These are phyloP conservation scores for Mucor lusitanicus DNA, from an alignment of 371 early-diverging fungal genomes.

Conservation along the genomic window DNA sequence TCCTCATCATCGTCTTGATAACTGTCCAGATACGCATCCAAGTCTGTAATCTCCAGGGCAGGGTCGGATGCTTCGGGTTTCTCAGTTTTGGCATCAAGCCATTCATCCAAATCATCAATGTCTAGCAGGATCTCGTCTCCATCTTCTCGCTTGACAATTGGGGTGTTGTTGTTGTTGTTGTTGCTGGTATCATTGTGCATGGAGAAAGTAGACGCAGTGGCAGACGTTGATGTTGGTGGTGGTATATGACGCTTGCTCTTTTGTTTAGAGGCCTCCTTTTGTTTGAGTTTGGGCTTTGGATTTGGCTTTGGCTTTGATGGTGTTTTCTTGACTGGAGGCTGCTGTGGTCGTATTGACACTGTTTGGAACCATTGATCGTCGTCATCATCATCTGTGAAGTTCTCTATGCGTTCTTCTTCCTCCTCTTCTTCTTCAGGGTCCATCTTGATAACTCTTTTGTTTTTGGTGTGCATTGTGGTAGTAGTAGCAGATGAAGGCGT, in stretches of 20 bases:
- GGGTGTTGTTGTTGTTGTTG: too few relatives aligned
- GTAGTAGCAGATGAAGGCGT: background rate
- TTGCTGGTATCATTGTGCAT: background rate
- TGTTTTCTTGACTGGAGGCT: background rate
- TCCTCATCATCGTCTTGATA: background rate
- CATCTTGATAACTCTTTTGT: background rate
- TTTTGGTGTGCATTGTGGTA: background rate
- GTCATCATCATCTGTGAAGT: background rate
- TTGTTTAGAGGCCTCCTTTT: background rate
- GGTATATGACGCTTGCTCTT: background rate
- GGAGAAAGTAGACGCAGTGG: background rate
- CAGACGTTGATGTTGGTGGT: background rate
- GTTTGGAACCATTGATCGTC: conserved; percentile 27
- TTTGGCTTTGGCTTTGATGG: background rate
- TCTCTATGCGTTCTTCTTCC: background rate
- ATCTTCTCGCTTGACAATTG: background rate
- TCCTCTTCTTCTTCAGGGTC: background rate
- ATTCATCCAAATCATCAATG: conserved; percentile 13
- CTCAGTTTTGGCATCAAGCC: conserved; percentile 4
- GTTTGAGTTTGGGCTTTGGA: background rate
- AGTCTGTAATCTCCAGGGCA: conserved; percentile 6
- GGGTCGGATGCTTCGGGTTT: background rate
- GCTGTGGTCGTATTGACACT: conserved; percentile 11
- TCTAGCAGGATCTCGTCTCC: background rate
- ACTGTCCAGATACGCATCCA: conserved; percentile 4